A percentile compares a stretch with the other conserved stretches of the same genome.
These are phyloP conservation scores for Eleusine indica DNA, from an alignment of 176 grass and related monocot species.

Conservation along the genomic window DNA sequence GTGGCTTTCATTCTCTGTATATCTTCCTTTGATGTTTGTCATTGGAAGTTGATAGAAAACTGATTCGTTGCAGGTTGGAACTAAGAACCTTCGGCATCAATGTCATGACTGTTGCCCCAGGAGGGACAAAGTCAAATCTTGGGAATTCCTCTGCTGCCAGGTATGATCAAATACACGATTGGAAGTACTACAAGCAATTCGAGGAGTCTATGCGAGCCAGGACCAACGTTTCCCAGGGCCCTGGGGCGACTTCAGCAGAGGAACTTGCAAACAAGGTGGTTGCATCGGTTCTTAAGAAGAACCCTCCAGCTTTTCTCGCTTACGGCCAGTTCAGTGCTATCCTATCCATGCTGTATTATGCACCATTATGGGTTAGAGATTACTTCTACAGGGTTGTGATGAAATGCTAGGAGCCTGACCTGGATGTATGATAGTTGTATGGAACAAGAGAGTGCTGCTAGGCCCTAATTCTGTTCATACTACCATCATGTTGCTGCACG, in stretches of 20 bases:
- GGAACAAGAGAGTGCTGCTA: not conserved
- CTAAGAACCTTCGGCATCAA: slow-evolving; percentile 73
- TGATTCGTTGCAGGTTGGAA: slow-evolving; percentile 60
- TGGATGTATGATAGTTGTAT: not conserved
- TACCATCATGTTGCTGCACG: not conserved
- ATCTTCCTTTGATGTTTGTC: not conserved
- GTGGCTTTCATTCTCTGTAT: not conserved
- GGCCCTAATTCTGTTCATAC: slow-evolving; percentile 15
- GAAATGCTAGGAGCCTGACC: slow-evolving; percentile 59
- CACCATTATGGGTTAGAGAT: slow-evolving; percentile 74
- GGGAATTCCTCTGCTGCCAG: slow-evolving; percentile 62
- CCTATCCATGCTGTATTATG: slow-evolving; percentile 63
- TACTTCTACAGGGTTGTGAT: slow-evolving; percentile 62
- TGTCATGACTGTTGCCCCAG: slow-evolving; percentile 79
- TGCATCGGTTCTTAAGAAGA: slow-evolving; percentile 56
- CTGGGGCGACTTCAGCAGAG: slow-evolving; percentile 55
- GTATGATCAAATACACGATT: slow-evolving; percentile 65
- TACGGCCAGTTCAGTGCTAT: slow-evolving; percentile 63
- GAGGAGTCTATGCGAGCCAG: slow-evolving; percentile 66
- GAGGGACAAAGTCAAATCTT: slow-evolving; percentile 79
- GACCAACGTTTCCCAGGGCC: slow-evolving; percentile 66
- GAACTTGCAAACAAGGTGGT: slow-evolving; percentile 77
- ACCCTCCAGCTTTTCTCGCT: slow-evolving; percentile 77
- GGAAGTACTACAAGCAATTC: slow-evolving; percentile 85
- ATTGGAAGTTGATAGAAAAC: slow-evolving; percentile 5